These are phyloP conservation scores for Tetrapisispora phaffii DNA, from an alignment of 805 yeast genomes.

Conservation along the genomic window DNA sequence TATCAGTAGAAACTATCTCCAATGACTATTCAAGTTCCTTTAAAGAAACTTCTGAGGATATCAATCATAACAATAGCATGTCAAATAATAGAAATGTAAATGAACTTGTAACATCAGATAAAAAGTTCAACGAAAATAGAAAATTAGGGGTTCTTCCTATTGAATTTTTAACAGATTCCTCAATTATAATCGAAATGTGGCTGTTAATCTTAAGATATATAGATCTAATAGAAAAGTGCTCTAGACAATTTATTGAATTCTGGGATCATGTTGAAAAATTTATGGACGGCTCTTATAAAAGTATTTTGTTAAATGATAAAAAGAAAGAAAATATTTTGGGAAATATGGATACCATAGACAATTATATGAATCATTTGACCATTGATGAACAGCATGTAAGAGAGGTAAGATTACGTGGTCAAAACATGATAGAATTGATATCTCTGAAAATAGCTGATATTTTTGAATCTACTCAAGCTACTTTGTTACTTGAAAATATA, in stretches of 20 bases:
- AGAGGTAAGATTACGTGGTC: conserved; percentile 33
- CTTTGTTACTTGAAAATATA: conserved; percentile 4
- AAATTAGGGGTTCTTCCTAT: background rate
- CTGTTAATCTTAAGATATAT: conserved; percentile 34
- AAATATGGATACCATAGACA: conserved; percentile 22
- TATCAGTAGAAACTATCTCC: conserved; percentile 19
- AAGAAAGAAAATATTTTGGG: conserved; percentile 29
- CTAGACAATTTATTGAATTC: conserved; percentile 37
- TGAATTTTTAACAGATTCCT: conserved; percentile 38
- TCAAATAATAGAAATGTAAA: conserved; percentile 1
- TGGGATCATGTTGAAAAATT: conserved; percentile 50
- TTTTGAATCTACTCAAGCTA: conserved; percentile 29
- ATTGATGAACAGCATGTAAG: conserved; percentile 37
- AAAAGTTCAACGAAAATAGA: background rate
- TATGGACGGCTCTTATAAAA: conserved; percentile 38
- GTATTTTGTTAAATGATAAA: conserved; percentile 34
- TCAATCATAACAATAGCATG: conserved; percentile 1
- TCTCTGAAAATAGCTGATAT: conserved; percentile 23
- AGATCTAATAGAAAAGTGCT: conserved; percentile 33
- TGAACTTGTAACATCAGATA: background rate
- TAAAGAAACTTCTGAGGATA: conserved; percentile 4
- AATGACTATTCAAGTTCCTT: conserved; percentile 7
- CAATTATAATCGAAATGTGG: conserved; percentile 53
- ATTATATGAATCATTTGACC: conserved; percentile 15
- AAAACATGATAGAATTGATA: conserved; percentile 31